Evolutionary conservation across 768 basidiomycete species (phyloP).

Genomic region (Auriscalpium microsporum): DNA sequence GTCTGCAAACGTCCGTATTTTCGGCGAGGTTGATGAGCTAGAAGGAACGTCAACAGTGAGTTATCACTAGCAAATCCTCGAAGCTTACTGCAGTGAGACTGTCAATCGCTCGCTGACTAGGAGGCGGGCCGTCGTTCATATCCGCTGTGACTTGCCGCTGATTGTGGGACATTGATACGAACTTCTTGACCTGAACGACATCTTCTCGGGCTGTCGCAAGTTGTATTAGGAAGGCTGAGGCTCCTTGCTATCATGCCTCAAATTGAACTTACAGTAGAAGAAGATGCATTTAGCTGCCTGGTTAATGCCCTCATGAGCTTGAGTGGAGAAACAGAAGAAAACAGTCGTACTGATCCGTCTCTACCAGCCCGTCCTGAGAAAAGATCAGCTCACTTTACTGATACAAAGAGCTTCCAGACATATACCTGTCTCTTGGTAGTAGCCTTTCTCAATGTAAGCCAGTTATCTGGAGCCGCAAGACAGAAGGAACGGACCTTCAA

Average conservation of each 20-base stretch:
- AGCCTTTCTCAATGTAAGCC: constrained; percentile 38
- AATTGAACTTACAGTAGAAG: constrained; percentile 58
- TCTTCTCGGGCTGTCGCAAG: constrained; percentile 62
- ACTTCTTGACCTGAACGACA: constrained; percentile 42
- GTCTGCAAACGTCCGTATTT: constrained; percentile 50
- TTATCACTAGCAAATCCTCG: not conserved
- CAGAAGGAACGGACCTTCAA: constrained; percentile 49
- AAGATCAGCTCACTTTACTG: not conserved
- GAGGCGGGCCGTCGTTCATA: constrained; percentile 40
- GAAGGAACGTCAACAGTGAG: not conserved
- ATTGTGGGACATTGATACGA: constrained; percentile 40
- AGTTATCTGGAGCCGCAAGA: not conserved
- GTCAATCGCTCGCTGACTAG: constrained; percentile 57
- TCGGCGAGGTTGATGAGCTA: constrained; percentile 53
- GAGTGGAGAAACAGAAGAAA: not conserved
- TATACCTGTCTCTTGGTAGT: constrained; percentile 82
- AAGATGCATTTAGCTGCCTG: constrained; percentile 76
- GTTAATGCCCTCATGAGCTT: not conserved
- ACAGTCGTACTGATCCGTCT: constrained; percentile 51
- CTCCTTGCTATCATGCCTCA: too few species aligned
- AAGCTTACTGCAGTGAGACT: constrained; percentile 53
- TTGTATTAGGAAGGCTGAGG: not conserved
- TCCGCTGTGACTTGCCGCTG: constrained; percentile 36
- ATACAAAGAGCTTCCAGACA: constrained; percentile 6
- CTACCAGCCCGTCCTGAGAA: constrained; percentile 65